Evolutionary conservation across 1,139 yeast species (phyloP).

Genomic region (Candida neerlandica): DNA sequence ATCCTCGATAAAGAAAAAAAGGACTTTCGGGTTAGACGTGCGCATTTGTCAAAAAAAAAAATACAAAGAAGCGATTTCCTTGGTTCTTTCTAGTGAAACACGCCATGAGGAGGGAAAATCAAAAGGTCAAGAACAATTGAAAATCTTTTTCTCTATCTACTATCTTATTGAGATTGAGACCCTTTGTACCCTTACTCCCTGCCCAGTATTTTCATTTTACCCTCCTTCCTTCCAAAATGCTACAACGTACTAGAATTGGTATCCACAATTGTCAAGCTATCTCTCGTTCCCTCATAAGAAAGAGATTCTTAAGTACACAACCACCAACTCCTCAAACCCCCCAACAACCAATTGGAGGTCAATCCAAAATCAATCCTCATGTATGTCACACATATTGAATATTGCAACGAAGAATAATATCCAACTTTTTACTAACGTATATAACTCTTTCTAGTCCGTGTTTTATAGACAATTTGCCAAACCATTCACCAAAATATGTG

Average conservation of each 20-base stretch:
- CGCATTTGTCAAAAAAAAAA: not conserved
- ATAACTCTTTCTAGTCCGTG: slow-evolving; percentile 14
- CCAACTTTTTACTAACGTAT: slow-evolving; percentile 1
- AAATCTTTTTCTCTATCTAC: too few species aligned
- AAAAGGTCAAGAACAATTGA: too few species aligned
- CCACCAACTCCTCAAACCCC: not conserved
- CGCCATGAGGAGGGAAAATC: not conserved
- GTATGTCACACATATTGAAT: slow-evolving; percentile 16
- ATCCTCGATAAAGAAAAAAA: not conserved
- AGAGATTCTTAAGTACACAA: not conserved
- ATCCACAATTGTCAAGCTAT: not conserved
- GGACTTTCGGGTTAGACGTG: not conserved
- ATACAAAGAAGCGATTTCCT: not conserved
- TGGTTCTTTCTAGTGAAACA: not conserved
- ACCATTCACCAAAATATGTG: slow-evolving; percentile 22
- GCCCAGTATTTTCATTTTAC: too few species aligned
- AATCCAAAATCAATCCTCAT: slow-evolving; percentile 18
- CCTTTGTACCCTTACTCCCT: too few species aligned
- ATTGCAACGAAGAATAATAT: not conserved
- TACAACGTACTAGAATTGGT: not conserved
- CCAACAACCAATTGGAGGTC: not conserved
- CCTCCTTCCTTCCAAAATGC: not conserved
- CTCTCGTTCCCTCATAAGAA: not conserved
- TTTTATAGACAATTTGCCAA: slow-evolving; percentile 23
- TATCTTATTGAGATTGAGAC: too few species aligned